A percentile compares a stretch with the other conserved stretches of the same genome.
phyloP scores from a whole-genome alignment of 495 filamentous ascomycete genomes.

The Penicillium atrosanguineum region DNA sequence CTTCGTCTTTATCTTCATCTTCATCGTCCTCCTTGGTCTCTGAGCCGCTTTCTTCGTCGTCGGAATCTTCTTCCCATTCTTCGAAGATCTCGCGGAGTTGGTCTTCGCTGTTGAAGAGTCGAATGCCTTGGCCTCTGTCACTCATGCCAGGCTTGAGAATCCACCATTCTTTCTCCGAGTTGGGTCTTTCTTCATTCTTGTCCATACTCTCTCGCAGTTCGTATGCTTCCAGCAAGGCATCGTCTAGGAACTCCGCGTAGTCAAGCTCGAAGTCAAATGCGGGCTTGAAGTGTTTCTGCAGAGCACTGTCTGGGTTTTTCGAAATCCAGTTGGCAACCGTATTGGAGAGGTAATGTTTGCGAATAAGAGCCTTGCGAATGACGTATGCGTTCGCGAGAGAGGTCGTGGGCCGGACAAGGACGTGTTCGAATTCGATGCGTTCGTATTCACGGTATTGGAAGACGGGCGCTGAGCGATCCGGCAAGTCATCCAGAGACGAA shows the following conservation, averaged over 20 bases:
- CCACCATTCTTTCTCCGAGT: constrained; percentile 81
- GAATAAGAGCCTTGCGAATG: constrained; percentile 94
- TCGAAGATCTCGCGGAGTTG: constrained; percentile 84
- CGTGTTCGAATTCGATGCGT: constrained; percentile 73
- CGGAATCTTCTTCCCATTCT: constrained; percentile 70
- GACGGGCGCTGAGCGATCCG: constrained; percentile 44
- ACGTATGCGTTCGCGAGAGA: constrained; percentile 78
- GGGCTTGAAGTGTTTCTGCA: constrained; percentile 67
- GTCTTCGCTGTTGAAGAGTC: constrained; percentile 78
- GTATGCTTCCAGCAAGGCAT: constrained; percentile 84
- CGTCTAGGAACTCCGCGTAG: constrained; percentile 94
- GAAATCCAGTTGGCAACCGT: constrained; percentile 77
- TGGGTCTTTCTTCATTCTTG: constrained; percentile 52
- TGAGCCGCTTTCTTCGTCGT: constrained; percentile 35
- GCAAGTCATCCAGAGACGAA: constrained; percentile 41
- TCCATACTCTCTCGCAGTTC: constrained; percentile 76
- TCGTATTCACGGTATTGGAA: constrained; percentile 91
- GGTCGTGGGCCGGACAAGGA: constrained; percentile 56
- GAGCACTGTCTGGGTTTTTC: constrained; percentile 71
- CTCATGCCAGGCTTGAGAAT: constrained; percentile 97
- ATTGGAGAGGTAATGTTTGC: constrained; percentile 86
- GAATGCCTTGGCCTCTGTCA: constrained; percentile 88
- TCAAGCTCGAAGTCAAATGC: constrained; percentile 87
- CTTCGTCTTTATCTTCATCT: constrained; percentile 23
- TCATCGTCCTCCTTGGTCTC: constrained; percentile 35